Evolutionary conservation across 2,329 filamentous ascomycete species (phyloP).

Genomic region (Xylariaceae sp.): DNA sequence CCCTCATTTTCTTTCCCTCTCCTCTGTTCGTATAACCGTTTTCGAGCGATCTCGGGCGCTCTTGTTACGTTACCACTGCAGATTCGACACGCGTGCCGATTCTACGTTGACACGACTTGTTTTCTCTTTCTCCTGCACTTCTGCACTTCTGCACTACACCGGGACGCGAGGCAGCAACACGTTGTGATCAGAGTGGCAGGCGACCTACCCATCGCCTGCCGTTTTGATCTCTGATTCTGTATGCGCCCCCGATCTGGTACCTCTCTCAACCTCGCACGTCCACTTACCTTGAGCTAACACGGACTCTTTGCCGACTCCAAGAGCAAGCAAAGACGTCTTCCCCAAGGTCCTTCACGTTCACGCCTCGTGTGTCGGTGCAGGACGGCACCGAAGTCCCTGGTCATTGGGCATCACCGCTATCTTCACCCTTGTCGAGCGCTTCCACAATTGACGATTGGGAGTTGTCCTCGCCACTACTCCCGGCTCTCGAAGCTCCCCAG

Average conservation of each 20-base stretch:
- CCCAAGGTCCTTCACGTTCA: constrained; percentile 40
- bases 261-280: constrained; percentile 8
- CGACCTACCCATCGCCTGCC: constrained; percentile 24
- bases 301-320: constrained; percentile 22
- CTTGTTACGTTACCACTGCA: constrained; percentile 1
- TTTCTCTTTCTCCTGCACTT: too few species aligned
- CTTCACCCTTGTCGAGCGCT: constrained; percentile 56
- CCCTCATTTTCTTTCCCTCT: constrained; percentile 22
- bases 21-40: constrained; percentile 18
- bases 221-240: constrained; percentile 23
- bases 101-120: constrained; percentile 1
- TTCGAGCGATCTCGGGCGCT: constrained; percentile 14
- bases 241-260: constrained; percentile 11
- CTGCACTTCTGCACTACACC: too few species aligned
- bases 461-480: constrained; percentile 52
- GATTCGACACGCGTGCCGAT: constrained; percentile 14
- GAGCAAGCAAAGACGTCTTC: constrained; percentile 52
- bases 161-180: constrained; percentile 13
- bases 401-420: constrained; percentile 40
- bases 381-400: constrained; percentile 44
- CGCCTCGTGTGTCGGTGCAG: constrained; percentile 59
- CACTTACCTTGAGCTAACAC: constrained; percentile 15
- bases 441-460: constrained; percentile 54
- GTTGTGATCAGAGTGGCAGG: constrained; percentile 23
- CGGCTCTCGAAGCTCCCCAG: constrained; percentile 53